Evolutionary conservation across 352 stramenopile species (phyloP).

Genomic region (Phytophthora ramorum): DNA sequence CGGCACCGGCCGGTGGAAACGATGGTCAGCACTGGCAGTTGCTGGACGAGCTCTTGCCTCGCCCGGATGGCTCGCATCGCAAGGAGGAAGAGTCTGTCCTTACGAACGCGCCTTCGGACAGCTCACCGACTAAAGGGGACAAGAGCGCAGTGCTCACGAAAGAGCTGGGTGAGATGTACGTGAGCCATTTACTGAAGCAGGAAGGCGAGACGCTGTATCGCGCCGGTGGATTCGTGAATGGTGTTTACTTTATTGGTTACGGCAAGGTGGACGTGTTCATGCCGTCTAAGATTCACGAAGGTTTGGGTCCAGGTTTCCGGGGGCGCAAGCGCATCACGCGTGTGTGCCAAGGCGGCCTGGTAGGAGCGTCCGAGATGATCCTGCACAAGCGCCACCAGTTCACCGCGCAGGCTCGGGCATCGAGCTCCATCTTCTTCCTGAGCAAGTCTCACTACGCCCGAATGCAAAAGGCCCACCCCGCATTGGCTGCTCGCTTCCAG

Average conservation of each 20-base stretch:
- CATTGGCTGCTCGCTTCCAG: slow-evolving; percentile 80
- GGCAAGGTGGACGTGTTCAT: slow-evolving; percentile 89
- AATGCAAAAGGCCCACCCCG: slow-evolving; percentile 75
- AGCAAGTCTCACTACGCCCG: slow-evolving; percentile 71
- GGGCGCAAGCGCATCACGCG: slow-evolving; percentile 83
- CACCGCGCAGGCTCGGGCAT: slow-evolving; percentile 69
- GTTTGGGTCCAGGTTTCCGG: slow-evolving; percentile 79
- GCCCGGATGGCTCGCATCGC: slow-evolving; percentile 20
- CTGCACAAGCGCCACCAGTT: slow-evolving; percentile 86
- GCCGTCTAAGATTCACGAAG: slow-evolving; percentile 79
- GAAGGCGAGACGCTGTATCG: slow-evolving; percentile 75
- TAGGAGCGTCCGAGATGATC: slow-evolving; percentile 82
- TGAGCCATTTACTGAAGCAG: slow-evolving; percentile 63
- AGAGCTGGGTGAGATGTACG: slow-evolving; percentile 76
- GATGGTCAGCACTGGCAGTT: slow-evolving; percentile 57
- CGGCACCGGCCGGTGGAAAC: slow-evolving; percentile 31
- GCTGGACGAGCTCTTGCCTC: slow-evolving; percentile 72
- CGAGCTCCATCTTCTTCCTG: slow-evolving; percentile 85
- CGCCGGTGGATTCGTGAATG: slow-evolving; percentile 63
- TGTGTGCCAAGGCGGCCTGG: slow-evolving; percentile 81
- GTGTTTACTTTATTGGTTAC: slow-evolving; percentile 86
- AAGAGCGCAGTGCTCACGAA: slow-evolving; percentile 48
- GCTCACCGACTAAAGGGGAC: slow-evolving; percentile 4
- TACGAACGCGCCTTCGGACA: neutral
- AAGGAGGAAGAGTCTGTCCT: slow-evolving; percentile 20